Evolutionary conservation across 192 early-diverging fungal genomes (phyloP).

Genomic region (Gonapodya sp.): DNA sequence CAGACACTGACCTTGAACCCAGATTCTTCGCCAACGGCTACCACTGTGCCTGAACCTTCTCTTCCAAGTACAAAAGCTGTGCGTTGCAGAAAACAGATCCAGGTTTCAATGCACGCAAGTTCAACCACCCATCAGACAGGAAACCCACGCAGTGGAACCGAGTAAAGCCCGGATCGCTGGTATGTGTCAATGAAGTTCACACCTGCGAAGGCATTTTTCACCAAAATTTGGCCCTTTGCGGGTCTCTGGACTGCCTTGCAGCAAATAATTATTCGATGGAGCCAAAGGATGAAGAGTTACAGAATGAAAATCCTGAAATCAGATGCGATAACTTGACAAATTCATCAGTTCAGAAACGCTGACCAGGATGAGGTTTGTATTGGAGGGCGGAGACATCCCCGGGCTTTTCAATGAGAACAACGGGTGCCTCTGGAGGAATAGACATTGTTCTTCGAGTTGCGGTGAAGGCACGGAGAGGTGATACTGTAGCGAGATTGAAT

Average conservation of each 20-base stretch:
- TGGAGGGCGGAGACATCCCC: not conserved
- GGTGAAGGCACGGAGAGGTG: too few relatives aligned
- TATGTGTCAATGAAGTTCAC: constrained; percentile 91
- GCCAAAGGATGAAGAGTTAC: too few relatives aligned
- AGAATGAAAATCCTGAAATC: too few relatives aligned
- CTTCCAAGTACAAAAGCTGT: constrained; percentile 11
- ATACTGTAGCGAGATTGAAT: too few relatives aligned
- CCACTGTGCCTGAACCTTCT: constrained; percentile 73
- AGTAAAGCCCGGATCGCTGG: constrained; percentile 55
- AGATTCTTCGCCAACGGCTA: constrained; percentile 53
- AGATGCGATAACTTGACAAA: too few relatives aligned
- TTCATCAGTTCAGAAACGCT: too few relatives aligned
- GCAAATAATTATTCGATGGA: too few relatives aligned
- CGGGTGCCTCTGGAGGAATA: not conserved
- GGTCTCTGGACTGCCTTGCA: not conserved
- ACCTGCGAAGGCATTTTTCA: constrained; percentile 25
- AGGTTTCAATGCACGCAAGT: too few relatives aligned
- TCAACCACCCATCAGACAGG: not conserved
- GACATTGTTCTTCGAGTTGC: too few relatives aligned
- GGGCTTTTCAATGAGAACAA: constrained; percentile 1
- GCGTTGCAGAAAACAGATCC: not conserved
- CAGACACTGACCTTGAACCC: not conserved
- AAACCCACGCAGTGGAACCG: not conserved
- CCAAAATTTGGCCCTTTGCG: not conserved
- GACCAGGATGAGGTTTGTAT: not conserved